Base-by-base conservation (phyloP, 169 alveolate species). In the Theileria orientalis region DNA sequence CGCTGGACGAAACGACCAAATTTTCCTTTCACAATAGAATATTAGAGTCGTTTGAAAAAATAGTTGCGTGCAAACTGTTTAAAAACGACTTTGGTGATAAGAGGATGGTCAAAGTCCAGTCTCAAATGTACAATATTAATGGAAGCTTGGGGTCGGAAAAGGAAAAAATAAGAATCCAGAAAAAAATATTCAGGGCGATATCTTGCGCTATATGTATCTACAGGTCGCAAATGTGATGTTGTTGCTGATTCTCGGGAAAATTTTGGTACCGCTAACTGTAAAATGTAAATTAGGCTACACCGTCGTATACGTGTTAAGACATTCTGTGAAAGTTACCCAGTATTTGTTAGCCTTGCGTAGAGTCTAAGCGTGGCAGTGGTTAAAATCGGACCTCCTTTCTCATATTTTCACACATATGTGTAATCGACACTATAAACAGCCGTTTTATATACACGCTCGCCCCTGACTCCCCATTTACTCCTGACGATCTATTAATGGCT, bases 1-100 rank as follows among this genome's bases (percentile, higher is more conserved):
- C 72, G 30, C 72, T 62, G 57, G 52, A 44, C n/a, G 60, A 44
- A n/a, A 32, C 44, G 32, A 25, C n/a, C 72, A 44, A 11, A 5
- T 9, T 2, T 3, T 6, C n/a, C 72, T n/a, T 33, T 8, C 60
- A 62, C 27, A 3, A 33, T 23, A 62, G 51, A 62, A 62, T 62
- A 19, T 25, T 44, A 0, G 2, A 3, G 19, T 23, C n/a, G 13
- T 32, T 62, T 30, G 57, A 62, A 62, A 40, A 23, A 40, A 62
- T 62, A 62, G 23, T 2, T 19, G 56, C n/a, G 29, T 13, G 35
- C 0, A 40, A 62, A 16, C 21, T 56, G 25, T 13, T 62, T n/a
- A 33, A 3, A 11, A 7, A 23, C 40, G 40, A 35, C 7, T 7
- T 8, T 5, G 27, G 57, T 23, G 19, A 40, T 62, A 32, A 62